A percentile compares a stretch with the other conserved stretches of the same genome.
These are phyloP conservation scores for Zymoseptoria ardabiliae DNA, from an alignment of 2,329 filamentous ascomycete species.

Conservation along the genomic window DNA sequence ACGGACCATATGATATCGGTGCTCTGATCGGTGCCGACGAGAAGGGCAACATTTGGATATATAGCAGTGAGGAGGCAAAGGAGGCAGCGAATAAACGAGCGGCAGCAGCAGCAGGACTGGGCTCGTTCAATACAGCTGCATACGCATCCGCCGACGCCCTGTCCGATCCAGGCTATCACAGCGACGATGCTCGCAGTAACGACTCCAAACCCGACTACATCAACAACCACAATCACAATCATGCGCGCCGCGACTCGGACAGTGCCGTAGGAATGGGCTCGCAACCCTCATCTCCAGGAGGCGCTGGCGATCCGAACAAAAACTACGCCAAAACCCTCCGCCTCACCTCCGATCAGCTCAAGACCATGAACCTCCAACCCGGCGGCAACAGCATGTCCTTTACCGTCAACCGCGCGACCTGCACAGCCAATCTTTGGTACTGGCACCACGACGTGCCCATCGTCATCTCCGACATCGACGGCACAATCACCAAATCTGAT, in stretches of 20 bases:
- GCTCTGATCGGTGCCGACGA: constrained; percentile 92
- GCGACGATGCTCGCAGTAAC: constrained; percentile 63
- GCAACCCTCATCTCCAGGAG: constrained; percentile 45
- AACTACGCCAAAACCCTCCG: constrained; percentile 97
- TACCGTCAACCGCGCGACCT: constrained; percentile 90
- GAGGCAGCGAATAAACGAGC: constrained; percentile 68
- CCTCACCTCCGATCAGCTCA: constrained; percentile 90
- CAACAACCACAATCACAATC: constrained; percentile 32
- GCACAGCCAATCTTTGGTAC: constrained; percentile 84
- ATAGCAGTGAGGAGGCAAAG: constrained; percentile 94
- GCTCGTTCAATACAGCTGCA: constrained; percentile 44
- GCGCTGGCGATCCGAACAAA: constrained; percentile 61
- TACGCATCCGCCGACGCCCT: constrained; percentile 66
- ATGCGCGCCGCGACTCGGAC: constrained; percentile 61
- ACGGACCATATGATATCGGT: constrained; percentile 93
- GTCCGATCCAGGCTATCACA: constrained; percentile 92
- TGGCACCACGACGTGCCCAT: constrained; percentile 90
- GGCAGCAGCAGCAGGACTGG: constrained; percentile 32
- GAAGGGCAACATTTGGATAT: constrained; percentile 97
- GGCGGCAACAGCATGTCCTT: constrained; percentile 95
- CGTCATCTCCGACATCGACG: constrained; percentile 97
- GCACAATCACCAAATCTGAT: constrained; percentile 81
- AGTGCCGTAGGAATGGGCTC: constrained; percentile 60
- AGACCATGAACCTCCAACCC: constrained; percentile 69
- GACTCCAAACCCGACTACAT: constrained; percentile 32